Evolutionary conservation across 108 stramenopile species (phyloP), one percentile per base, ranked within the genome.

Genomic region (Skeletonema tropicum): DNA sequence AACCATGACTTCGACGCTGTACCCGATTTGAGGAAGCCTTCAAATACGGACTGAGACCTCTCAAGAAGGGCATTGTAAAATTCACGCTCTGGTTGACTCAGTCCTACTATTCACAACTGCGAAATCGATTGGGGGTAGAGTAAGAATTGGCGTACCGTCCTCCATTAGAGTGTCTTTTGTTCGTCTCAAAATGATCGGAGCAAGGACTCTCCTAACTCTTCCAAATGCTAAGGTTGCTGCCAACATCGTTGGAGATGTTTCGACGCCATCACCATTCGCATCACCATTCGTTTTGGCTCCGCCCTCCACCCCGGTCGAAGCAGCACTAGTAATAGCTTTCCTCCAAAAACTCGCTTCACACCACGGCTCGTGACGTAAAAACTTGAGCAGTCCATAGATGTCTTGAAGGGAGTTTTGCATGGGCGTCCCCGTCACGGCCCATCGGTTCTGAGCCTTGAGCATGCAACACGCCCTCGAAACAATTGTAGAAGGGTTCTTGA

Each of bases 341-440:
- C 84, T 90, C 94, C 94, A 95, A 65, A 95, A 93, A 6, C 68
- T 55, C 13, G 67, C 57, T 15, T 89, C 82, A 62, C 89, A 92
- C 89, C 92, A 95, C 23, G 94, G 94, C 64, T 95, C 90, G 68
- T 93, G 92, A 29, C 81, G 73, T 23, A 95, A 80, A 61, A 93
- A 95, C 60, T 90, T 92, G 30, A 95, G 62, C 6, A 93, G 66
- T 3, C 87, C 85, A 65, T 88, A 93, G 0, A 92, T 87, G 83
- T 95, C 94, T 42, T 90, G 82, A 0, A 93, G 69, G 3, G 88
- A 89, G 70, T 95, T 95, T 74, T 92, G 92, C 62, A 95, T 88
- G 11, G 92, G 90, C n/a, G 91, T 95, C 19, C 94, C 94, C 0
- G 90, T 88, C 13, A 93, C 88, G 65, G 83, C 84, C 94, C 94